A percentile compares a stretch with the other conserved stretches of the same genome.
These are phyloP conservation scores for Mariannaea sp. DNA, from an alignment of 2,329 filamentous ascomycete genomes.

Conservation along the genomic window DNA sequence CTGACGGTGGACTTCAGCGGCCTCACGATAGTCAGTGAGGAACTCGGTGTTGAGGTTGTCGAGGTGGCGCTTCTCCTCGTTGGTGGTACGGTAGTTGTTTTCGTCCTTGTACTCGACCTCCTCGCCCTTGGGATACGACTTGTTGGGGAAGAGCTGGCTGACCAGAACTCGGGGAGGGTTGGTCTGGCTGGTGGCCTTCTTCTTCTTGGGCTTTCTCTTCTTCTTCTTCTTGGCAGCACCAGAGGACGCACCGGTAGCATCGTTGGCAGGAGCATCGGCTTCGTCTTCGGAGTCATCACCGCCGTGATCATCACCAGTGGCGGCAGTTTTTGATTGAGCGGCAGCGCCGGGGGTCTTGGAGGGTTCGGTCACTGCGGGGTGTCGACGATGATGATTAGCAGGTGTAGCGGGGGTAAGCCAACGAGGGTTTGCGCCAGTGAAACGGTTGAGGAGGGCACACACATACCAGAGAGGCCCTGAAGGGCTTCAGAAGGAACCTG, in stretches of 20 bases:
- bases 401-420: not conserved
- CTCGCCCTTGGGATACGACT: conserved; percentile 75
- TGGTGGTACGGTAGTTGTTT: conserved; percentile 77
- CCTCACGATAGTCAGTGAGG: conserved; percentile 79
- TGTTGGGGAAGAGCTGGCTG: conserved; percentile 73
- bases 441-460: not conserved
- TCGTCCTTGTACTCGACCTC: conserved; percentile 79
- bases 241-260: conserved; percentile 45
- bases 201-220: conserved; percentile 87
- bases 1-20: conserved; percentile 86
- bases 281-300: conserved; percentile 60
- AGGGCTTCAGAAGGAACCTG: conserved; percentile 51
- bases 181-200: conserved; percentile 74
- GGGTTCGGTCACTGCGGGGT: conserved; percentile 47
- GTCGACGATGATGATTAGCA: conserved; percentile 1
- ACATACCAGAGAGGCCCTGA: conserved; percentile 49
- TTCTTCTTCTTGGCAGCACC: conserved; percentile 53
- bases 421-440: not conserved
- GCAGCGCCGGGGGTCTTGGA: conserved; percentile 48
- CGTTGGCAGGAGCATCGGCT: conserved; percentile 46
- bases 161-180: conserved; percentile 74
- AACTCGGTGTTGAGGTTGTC: conserved; percentile 83
- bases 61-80: conserved; percentile 81
- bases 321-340: conserved; percentile 45
- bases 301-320: conserved; percentile 49